Conservation (phyloP, 1,139 yeast genomes). For the Debaryomyces coudertii region DNA sequence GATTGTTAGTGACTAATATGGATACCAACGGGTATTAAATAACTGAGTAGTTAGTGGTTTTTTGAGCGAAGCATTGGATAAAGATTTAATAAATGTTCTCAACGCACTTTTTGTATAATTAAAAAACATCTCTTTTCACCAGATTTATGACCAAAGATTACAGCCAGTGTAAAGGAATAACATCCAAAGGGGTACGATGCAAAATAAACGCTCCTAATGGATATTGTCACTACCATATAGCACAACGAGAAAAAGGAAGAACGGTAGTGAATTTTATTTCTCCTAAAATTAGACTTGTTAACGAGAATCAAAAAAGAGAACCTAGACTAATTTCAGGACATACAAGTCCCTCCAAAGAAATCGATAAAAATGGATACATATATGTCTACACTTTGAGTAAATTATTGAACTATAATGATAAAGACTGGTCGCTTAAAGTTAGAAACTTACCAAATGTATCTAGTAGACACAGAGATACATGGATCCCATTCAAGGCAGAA, state of each 20-base stretch:
- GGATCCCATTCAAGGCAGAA: constrained; percentile 44
- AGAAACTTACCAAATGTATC: constrained; percentile 34
- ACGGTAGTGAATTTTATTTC: background rate
- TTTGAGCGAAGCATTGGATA: background rate
- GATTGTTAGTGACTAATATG: background rate
- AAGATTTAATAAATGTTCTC: background rate
- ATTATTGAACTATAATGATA: constrained; percentile 30
- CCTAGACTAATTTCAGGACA: background rate
- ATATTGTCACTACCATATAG: constrained; percentile 32
- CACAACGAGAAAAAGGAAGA: background rate
- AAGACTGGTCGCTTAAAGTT: constrained; percentile 35
- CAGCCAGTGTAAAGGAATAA: constrained; percentile 36
- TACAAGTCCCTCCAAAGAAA: background rate
- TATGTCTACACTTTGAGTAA: constrained; percentile 56
- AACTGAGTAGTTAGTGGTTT: background rate
- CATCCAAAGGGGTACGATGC: constrained; percentile 35
- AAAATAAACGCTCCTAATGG: constrained; percentile 25
- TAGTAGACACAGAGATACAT: constrained; percentile 24
- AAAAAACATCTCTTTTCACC: background rate
- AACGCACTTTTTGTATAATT: background rate
- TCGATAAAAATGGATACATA: constrained; percentile 42
- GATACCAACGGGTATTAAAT: background rate
- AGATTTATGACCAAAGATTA: constrained; percentile 1
- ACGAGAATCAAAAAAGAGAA: background rate
- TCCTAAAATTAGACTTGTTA: background rate